These are phyloP conservation scores for Cryphonectria carpinicola DNA, from an alignment of 2,329 filamentous ascomycete genomes.

Conservation along the genomic window DNA sequence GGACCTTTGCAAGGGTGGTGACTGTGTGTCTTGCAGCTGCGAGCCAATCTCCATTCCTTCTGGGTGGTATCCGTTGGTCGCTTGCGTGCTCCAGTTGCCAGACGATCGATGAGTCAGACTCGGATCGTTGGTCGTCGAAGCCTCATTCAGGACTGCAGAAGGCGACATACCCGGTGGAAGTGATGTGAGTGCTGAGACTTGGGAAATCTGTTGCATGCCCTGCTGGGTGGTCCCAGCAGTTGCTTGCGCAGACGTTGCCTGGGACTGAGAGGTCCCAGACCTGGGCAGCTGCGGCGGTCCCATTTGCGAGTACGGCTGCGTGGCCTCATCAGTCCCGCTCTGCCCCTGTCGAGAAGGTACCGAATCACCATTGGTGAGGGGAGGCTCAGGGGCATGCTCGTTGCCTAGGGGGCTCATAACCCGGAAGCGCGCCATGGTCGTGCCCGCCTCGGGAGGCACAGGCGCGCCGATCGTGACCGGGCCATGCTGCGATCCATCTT, in stretches of 20 bases:
- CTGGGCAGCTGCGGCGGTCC: slow-evolving; percentile 51
- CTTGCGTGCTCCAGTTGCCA: slow-evolving; percentile 70
- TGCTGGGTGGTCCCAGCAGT: slow-evolving; percentile 39
- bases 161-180: slow-evolving; percentile 62
- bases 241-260: slow-evolving; percentile 40
- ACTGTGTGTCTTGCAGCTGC: slow-evolving; percentile 60
- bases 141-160: slow-evolving; percentile 73
- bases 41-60: slow-evolving; percentile 48
- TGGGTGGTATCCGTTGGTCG: slow-evolving; percentile 67
- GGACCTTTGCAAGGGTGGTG: slow-evolving; percentile 33
- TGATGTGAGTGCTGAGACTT: slow-evolving; percentile 63
- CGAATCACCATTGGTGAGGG: slow-evolving; percentile 60
- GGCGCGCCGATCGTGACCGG: slow-evolving; percentile 67
- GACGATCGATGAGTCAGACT: slow-evolving; percentile 65
- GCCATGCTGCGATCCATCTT: slow-evolving; percentile 32
- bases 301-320: slow-evolving; percentile 54
- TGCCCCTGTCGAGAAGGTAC: slow-evolving; percentile 50
- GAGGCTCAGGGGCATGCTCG: slow-evolving; percentile 51
- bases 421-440: slow-evolving; percentile 58
- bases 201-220: slow-evolving; percentile 62
- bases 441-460: slow-evolving; percentile 56
- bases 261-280: slow-evolving; percentile 27
- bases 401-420: slow-evolving; percentile 63
- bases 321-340: slow-evolving; percentile 60
- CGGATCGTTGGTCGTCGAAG: slow-evolving; percentile 90